Conservation (phyloP, 371 early-diverging fungal genomes). For the Mortierella sp. region DNA sequence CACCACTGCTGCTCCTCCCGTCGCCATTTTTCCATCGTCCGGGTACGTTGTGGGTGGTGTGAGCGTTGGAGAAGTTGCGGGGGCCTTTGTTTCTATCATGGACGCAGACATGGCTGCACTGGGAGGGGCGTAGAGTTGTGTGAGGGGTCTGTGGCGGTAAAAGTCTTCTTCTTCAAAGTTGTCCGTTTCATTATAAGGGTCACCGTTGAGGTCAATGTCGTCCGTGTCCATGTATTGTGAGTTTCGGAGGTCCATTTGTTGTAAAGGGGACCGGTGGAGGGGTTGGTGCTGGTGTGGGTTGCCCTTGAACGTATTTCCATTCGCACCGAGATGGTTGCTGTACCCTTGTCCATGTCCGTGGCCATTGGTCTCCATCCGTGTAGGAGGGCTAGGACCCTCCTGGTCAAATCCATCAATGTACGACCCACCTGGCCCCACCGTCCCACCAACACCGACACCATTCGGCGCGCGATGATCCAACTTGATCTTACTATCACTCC, state of each 20-base stretch:
- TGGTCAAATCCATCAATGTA: slow-evolving; percentile 43
- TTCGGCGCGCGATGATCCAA: slow-evolving; percentile 12
- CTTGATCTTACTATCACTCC: slow-evolving; percentile 46
- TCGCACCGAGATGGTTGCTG: neutral
- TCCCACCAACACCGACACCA: neutral
- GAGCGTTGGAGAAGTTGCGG: slow-evolving; percentile 39
- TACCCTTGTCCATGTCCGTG: neutral
- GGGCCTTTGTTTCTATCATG: slow-evolving; percentile 45
- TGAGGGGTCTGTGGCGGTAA: slow-evolving; percentile 23
- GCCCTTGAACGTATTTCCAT: slow-evolving; percentile 16
- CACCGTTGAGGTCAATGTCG: slow-evolving; percentile 6
- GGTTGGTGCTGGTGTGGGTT: slow-evolving; percentile 23
- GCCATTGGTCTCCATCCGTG: slow-evolving; percentile 10
- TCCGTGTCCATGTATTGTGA: slow-evolving; percentile 4
- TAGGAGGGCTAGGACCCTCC: neutral
- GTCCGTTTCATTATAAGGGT: neutral
- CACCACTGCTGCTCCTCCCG: neutral
- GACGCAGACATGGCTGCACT: slow-evolving; percentile 43
- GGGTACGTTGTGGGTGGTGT: slow-evolving; percentile 35
- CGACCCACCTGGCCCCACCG: neutral
- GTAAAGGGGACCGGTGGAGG: slow-evolving; percentile 29
- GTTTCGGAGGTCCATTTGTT: slow-evolving; percentile 19
- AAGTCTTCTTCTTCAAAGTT: slow-evolving; percentile 28
- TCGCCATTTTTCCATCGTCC: slow-evolving; percentile 32
- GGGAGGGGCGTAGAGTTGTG: slow-evolving; percentile 42